Evolutionary conservation across 345 rosid species (phyloP).

Genomic region (Camelina hispida): DNA sequence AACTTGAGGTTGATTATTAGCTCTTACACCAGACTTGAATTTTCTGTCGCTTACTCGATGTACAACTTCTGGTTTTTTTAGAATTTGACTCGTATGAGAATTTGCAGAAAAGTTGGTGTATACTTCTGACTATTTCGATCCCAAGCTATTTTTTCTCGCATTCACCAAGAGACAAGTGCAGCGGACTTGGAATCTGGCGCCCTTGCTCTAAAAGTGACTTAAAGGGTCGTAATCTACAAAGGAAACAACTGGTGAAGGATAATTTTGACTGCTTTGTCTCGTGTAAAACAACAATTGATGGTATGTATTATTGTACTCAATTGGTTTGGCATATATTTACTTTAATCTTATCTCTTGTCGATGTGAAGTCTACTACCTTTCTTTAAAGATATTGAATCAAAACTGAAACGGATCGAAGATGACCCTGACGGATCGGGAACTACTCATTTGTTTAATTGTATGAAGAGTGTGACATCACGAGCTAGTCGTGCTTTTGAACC

Average conservation of each 20-base stretch:
- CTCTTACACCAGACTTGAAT: neutral
- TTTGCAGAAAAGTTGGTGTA: constrained; percentile 87
- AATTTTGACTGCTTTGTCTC: constrained; percentile 99
- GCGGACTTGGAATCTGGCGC: constrained; percentile 93
- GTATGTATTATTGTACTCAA: constrained; percentile 50
- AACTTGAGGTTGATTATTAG: constrained; percentile 11
- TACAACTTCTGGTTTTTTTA: neutral
- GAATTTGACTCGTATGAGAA: neutral
- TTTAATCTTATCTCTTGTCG: constrained; percentile 31
- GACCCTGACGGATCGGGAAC: constrained; percentile 99
- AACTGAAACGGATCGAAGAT: constrained; percentile 89
- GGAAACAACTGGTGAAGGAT: constrained; percentile 92
- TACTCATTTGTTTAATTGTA: constrained; percentile 72
- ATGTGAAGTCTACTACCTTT: constrained; percentile 30
- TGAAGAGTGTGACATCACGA: constrained; percentile 78
- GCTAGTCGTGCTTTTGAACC: constrained; percentile 91
- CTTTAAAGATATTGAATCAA: constrained; percentile 81
- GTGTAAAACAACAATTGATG: constrained; percentile 98
- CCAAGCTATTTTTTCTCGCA: constrained; percentile 91
- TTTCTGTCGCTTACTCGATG: neutral
- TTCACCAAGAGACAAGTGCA: constrained; percentile 78
- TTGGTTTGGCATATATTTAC: constrained; percentile 18
- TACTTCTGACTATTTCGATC: constrained; percentile 82
- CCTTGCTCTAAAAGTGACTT: constrained; percentile 89
- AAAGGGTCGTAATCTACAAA: constrained; percentile 84